phyloP scores from a whole-genome alignment of 805 yeast species.

The Candida arabinofermentans region DNA sequence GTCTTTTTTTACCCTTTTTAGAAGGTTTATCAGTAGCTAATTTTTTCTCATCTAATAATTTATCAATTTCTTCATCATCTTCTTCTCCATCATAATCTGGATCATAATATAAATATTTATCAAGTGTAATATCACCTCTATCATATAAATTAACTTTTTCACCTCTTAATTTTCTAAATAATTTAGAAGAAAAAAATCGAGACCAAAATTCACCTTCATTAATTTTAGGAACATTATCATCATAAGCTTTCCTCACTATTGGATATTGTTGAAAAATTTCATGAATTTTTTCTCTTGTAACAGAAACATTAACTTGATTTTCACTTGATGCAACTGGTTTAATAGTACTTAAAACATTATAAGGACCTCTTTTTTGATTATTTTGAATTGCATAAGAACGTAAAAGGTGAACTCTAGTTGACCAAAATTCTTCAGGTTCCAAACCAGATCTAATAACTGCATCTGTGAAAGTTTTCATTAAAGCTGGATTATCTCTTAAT shows the following conservation, averaged over 20 bases:
- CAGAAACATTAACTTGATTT: constrained; percentile 88
- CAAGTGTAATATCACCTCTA: constrained; percentile 80
- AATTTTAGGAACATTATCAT: constrained; percentile 85
- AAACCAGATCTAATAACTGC: constrained; percentile 77
- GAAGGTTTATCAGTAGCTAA: constrained; percentile 39
- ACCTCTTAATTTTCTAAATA: constrained; percentile 85
- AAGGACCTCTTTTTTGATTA: constrained; percentile 87
- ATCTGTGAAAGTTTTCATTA: constrained; percentile 78
- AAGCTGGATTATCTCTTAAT: constrained; percentile 59
- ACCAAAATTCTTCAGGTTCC: constrained; percentile 84
- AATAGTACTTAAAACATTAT: constrained; percentile 89
- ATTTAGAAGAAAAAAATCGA: constrained; percentile 83
- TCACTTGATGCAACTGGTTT: constrained; percentile 92
- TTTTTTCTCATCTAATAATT: constrained; percentile 21
- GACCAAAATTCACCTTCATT: constrained; percentile 96
- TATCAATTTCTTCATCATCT: constrained; percentile 32
- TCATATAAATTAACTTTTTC: constrained; percentile 73
- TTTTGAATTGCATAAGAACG: constrained; percentile 83
- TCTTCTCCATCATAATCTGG: constrained; percentile 47
- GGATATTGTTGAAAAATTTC: constrained; percentile 93
- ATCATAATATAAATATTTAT: constrained; percentile 72
- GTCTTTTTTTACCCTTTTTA: constrained; percentile 30
- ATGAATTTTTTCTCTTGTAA: constrained; percentile 84
- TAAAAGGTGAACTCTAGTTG: constrained; percentile 69
- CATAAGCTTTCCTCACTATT: constrained; percentile 80